Conservation (phyloP, 495 filamentous ascomycete genomes). For the Penicillium chermesinum region DNA sequence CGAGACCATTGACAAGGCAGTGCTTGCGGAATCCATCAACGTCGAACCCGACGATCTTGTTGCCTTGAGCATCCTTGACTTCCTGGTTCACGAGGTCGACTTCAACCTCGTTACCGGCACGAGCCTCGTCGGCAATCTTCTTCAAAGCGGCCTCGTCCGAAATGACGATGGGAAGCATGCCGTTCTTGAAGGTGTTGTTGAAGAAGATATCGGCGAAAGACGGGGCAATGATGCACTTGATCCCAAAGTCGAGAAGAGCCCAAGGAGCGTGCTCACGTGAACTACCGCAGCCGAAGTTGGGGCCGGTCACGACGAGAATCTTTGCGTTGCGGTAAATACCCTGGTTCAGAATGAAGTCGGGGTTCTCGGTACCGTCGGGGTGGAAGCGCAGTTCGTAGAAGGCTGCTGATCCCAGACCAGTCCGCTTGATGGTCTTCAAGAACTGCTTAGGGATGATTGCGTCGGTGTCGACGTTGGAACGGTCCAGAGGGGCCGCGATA, state of each 20-base stretch:
- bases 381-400: conserved; percentile 79
- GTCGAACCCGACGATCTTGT: conserved; percentile 69
- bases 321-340: conserved; percentile 80
- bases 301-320: conserved; percentile 88
- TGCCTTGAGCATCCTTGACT: conserved; percentile 70
- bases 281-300: conserved; percentile 94
- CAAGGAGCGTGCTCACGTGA: conserved; percentile 95
- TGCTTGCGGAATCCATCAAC: conserved; percentile 91
- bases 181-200: conserved; percentile 99
- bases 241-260: conserved; percentile 94
- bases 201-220: conserved; percentile 97
- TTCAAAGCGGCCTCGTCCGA: conserved; percentile 59
- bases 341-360: conserved; percentile 84
- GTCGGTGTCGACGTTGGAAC: conserved; percentile 91
- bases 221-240: conserved; percentile 88
- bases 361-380: conserved; percentile 68
- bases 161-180: conserved; percentile 88
- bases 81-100: conserved; percentile 83
- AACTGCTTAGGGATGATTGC: conserved; percentile 99
- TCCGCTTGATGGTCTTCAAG: conserved; percentile 98
- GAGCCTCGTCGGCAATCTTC: conserved; percentile 72
- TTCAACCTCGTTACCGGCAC: conserved; percentile 79
- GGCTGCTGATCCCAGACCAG: conserved; percentile 80
- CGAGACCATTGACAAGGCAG: conserved; percentile 89
- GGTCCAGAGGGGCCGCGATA: conserved; percentile 81